Evolutionary conservation across 495 filamentous ascomycete genomes (phyloP).

Genomic region (Aspergillus haitiensis): DNA sequence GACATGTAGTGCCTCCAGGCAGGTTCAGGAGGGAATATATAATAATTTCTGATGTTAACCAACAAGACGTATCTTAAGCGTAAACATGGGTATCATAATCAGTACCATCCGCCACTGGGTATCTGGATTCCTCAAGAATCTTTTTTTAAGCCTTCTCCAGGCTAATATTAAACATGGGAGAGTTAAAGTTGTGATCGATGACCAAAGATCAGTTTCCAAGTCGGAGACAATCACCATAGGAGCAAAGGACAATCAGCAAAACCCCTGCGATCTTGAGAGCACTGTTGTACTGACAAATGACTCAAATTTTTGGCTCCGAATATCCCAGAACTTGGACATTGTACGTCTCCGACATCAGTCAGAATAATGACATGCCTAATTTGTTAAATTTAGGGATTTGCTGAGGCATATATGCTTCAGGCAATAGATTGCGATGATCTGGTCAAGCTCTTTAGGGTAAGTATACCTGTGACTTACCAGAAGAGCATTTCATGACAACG

Average conservation of each 20-base stretch:
- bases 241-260: not conserved
- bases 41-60: not conserved
- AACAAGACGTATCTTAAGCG: not conserved
- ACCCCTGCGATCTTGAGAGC: not conserved
- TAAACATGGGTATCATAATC: not conserved
- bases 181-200: not conserved
- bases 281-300: not conserved
- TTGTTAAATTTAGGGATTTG: not conserved
- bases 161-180: not conserved
- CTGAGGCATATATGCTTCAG: constrained; percentile 11
- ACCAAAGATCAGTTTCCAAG: not conserved
- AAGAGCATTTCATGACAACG: not conserved
- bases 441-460: constrained; percentile 3
- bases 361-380: not conserved
- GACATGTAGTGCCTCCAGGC: too few relatives aligned
- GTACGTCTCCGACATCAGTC: not conserved
- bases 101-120: not conserved
- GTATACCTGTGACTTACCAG: not conserved
- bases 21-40: too few relatives aligned
- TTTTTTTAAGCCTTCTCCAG: not conserved
- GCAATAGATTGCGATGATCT: constrained; percentile 7
- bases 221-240: not conserved
- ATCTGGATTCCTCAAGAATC: not conserved
- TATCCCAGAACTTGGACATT: not conserved
- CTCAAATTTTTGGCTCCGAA: not conserved